These are phyloP conservation scores for Parsonsia alboflavescens DNA, from an alignment of 257 asterid genomes.

Conservation along the genomic window DNA sequence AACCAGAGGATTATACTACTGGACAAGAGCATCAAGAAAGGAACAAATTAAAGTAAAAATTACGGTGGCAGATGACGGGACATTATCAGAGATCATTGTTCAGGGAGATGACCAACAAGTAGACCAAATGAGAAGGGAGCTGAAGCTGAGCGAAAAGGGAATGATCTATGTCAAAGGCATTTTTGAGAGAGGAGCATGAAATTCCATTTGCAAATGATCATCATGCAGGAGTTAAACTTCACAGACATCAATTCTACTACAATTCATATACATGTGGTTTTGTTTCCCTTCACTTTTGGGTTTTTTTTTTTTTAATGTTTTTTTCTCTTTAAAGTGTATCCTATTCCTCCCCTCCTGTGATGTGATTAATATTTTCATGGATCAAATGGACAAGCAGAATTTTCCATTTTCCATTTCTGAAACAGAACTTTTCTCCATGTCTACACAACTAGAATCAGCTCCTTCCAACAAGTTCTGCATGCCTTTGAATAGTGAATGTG, in stretches of 20 bases:
- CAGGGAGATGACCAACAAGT: conserved; percentile 91
- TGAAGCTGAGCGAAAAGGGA: conserved; percentile 76
- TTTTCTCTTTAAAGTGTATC: neutral
- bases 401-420: neutral
- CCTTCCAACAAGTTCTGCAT: neutral
- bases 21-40: conserved; percentile 89
- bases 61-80: conserved; percentile 61
- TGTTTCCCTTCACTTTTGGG: neutral
- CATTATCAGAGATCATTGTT: conserved; percentile 58
- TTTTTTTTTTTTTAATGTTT: too few species aligned
- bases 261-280: neutral
- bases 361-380: neutral
- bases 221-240: neutral
- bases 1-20: conserved; percentile 78
- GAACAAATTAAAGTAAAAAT: conserved; percentile 90
- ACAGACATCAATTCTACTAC: neutral
- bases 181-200: conserved; percentile 56
- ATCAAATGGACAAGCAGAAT: neutral
- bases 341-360: too few species aligned
- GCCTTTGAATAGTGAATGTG: neutral
- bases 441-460: neutral
- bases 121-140: conserved; percentile 84
- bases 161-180: conserved; percentile 92
- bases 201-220: neutral
- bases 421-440: neutral